Evolutionary conservation across 2,329 filamentous ascomycete genomes (phyloP).

Genomic region (Aspergillus sclerotialis): DNA sequence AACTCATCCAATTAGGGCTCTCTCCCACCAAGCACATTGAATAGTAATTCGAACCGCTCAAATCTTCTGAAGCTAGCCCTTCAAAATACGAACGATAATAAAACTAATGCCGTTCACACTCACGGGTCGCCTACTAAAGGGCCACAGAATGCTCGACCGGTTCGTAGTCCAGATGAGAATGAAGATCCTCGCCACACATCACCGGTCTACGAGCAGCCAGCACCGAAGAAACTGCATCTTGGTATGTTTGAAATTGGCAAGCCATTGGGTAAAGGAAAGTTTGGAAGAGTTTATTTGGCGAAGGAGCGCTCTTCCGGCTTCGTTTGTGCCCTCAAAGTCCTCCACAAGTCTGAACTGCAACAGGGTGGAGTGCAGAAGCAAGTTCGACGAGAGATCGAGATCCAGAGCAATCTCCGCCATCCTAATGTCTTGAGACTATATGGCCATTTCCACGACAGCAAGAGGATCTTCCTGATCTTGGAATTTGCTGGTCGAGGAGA

Average conservation of each 20-base stretch:
- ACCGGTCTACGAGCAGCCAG: slow-evolving; percentile 52
- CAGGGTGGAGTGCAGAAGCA: slow-evolving; percentile 80
- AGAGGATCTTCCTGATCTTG: slow-evolving; percentile 79
- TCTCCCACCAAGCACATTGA: slow-evolving; percentile 34
- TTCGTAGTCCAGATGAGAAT: slow-evolving; percentile 43
- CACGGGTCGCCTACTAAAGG: slow-evolving; percentile 58
- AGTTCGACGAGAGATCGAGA: slow-evolving; percentile 80
- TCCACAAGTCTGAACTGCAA: slow-evolving; percentile 77
- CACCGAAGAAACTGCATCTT: slow-evolving; percentile 63
- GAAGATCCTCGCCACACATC: slow-evolving; percentile 27
- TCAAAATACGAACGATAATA: slow-evolving; percentile 64
- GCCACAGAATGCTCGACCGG: slow-evolving; percentile 37
- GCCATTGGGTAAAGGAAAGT: slow-evolving; percentile 80
- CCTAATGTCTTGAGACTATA: slow-evolving; percentile 79
- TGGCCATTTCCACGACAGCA: slow-evolving; percentile 83
- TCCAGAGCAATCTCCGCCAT: slow-evolving; percentile 79
- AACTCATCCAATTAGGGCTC: slow-evolving; percentile 32
- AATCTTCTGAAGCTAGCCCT: slow-evolving; percentile 83
- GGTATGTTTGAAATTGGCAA: slow-evolving; percentile 93
- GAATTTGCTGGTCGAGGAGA: slow-evolving; percentile 83
- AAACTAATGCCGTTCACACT: slow-evolving; percentile 47
- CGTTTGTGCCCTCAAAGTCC: slow-evolving; percentile 78
- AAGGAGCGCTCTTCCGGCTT: slow-evolving; percentile 72
- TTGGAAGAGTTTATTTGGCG: slow-evolving; percentile 77
- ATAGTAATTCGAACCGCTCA: slow-evolving; percentile 55